These are phyloP conservation scores for Aspergillus bertholletiae DNA, from an alignment of 495 filamentous ascomycete genomes.

Conservation along the genomic window DNA sequence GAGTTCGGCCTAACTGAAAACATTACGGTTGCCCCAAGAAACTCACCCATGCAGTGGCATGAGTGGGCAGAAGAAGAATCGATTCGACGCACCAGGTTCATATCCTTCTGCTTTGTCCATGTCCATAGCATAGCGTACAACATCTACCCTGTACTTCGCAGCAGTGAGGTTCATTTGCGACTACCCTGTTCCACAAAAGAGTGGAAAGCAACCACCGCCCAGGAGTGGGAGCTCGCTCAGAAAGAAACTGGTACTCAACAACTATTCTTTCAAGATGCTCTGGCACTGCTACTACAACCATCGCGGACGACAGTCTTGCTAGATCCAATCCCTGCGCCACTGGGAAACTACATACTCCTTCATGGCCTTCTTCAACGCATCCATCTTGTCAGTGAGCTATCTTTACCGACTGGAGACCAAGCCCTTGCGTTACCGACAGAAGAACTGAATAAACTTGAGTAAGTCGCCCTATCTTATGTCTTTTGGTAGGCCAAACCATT, in stretches of 20 bases:
- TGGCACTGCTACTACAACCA: conserved; percentile 33
- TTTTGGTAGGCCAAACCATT: neutral
- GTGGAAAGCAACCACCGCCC: conserved; percentile 31
- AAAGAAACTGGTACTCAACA: conserved; percentile 30
- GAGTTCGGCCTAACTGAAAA: conserved; percentile 30
- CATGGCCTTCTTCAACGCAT: conserved; percentile 40
- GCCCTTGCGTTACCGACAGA: conserved; percentile 31
- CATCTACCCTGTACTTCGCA: conserved; percentile 35
- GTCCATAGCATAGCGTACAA: conserved; percentile 40
- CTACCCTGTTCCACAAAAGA: conserved; percentile 38
- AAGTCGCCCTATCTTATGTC: conserved; percentile 1
- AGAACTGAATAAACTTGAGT: conserved; percentile 38
- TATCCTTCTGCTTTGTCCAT: conserved; percentile 38
- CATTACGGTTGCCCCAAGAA: conserved; percentile 13
- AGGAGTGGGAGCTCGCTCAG: conserved; percentile 33
- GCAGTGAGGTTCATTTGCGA: conserved; percentile 36
- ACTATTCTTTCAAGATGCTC: conserved; percentile 37
- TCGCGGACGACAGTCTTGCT: conserved; percentile 25
- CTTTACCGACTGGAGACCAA: conserved; percentile 32
- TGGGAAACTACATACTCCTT: conserved; percentile 39
- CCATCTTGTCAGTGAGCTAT: conserved; percentile 37
- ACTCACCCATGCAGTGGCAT: conserved; percentile 30
- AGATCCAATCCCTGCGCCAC: conserved; percentile 32
- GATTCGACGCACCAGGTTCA: conserved; percentile 34
- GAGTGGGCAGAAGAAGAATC: conserved; percentile 40